Base-by-base conservation (phyloP, 108 stramenopile genomes). In the Cyclotella choctawhatcheeana region DNA sequence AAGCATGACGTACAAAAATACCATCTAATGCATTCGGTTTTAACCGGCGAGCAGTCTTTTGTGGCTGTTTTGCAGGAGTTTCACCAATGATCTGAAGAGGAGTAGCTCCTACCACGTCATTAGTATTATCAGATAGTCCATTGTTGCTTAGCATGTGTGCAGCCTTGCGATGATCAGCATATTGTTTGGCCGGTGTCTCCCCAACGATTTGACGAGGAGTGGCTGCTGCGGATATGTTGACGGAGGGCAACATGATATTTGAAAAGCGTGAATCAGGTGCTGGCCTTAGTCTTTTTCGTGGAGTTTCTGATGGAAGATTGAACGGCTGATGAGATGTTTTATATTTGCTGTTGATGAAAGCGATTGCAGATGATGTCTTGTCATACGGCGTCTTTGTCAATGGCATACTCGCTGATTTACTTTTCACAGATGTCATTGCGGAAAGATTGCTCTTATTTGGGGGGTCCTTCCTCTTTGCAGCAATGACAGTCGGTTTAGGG, bases 251-350 rank as follows among this genome's bases (percentile, higher is more conserved):
- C n/a, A n/a, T n/a, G n/a, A n/a, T n/a, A n/a, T n/a, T n/a, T n/a
- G n/a, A n/a, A n/a, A n/a, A n/a, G n/a, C n/a, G n/a, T n/a, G n/a
- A n/a, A n/a, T n/a, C n/a, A 25, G 54, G 44, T 16, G 65, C 32
- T 37, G 60, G 67, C 48, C 44, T 58, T 21, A 31, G 35, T 59
- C 34, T 70, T 67, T 71, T 78, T 4, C 22, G 7, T 34, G 77
- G 77, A 29, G 77, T 78, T 53, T 66, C 69, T 24, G 37, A n/a
- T n/a, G n/a, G n/a, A n/a, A n/a, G n/a, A n/a, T n/a, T n/a, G n/a
- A n/a, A 45, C 34, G 47, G 47, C n/a, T 44, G 25, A 31, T 58
- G 2, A 58, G 32, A 32, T 29, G 8, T 32, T 18, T 6, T 58
- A 13, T 58, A 22, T 58, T 5, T 48, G 30, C 34, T 67, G 0